phyloP scores from a whole-genome alignment of 331 rosid genomes.

The Arachis monticola region DNA sequence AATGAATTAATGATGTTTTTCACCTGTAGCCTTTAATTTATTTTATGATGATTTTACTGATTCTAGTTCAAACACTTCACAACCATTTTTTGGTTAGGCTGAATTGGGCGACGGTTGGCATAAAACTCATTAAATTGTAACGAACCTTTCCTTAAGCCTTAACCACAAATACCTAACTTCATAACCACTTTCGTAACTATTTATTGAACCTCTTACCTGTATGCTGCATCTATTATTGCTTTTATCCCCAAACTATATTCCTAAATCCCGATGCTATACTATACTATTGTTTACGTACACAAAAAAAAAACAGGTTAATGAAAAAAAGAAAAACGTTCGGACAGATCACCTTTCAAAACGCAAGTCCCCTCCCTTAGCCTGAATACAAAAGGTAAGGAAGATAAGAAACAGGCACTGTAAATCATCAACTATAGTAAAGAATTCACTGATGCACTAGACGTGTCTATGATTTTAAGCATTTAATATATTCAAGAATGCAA shows the following conservation, averaged over 20 bases:
- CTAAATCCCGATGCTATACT: not conserved
- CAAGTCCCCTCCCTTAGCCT: too few relatives aligned
- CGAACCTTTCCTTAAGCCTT: not conserved
- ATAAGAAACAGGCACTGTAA: too few relatives aligned
- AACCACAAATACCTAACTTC: conserved; percentile 9
- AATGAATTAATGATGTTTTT: too few relatives aligned
- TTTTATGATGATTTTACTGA: too few relatives aligned
- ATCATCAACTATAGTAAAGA: too few relatives aligned
- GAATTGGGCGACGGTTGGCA: not conserved
- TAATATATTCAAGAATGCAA: too few relatives aligned
- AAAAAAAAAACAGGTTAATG: not conserved
- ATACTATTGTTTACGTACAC: not conserved
- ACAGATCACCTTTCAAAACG: too few relatives aligned
- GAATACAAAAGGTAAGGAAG: too few relatives aligned
- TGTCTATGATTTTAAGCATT: too few relatives aligned
- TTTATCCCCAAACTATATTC: not conserved
- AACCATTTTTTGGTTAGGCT: not conserved
- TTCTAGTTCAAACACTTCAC: not conserved
- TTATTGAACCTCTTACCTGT: not conserved
- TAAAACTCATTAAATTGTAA: not conserved
- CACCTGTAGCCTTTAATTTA: too few relatives aligned
- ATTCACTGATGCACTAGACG: too few relatives aligned
- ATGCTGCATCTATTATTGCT: not conserved
- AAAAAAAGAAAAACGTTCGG: not conserved
- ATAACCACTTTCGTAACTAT: not conserved